These are phyloP conservation scores for Puccinia coronata DNA, from an alignment of 1,284 basidiomycete species.

Conservation along the genomic window DNA sequence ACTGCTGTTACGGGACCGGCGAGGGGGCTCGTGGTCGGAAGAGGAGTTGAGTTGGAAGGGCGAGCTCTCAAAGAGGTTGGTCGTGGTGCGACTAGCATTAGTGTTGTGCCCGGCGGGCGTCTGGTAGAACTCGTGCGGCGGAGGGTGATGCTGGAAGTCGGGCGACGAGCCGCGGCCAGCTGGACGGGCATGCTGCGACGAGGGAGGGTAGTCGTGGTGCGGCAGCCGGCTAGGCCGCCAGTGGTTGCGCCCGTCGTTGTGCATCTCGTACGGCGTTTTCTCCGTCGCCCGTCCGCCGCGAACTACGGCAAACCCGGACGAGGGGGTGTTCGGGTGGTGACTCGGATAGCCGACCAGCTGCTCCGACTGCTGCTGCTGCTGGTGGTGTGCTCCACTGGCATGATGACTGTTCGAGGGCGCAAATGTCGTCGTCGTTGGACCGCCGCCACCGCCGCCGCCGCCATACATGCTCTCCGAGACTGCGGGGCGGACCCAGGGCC, in stretches of 20 bases:
- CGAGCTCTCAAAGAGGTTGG: slow-evolving; percentile 26
- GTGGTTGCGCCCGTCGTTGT: slow-evolving; percentile 38
- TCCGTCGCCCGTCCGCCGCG: slow-evolving; percentile 58
- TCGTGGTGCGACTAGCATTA: slow-evolving; percentile 24
- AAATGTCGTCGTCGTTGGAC: no score
- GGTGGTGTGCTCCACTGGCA: no score
- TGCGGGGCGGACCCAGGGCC: slow-evolving; percentile 27
- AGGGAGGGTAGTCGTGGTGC: slow-evolving; percentile 26
- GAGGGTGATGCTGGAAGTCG: background rate
- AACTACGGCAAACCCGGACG: slow-evolving; percentile 58
- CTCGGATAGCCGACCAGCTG: slow-evolving; percentile 21
- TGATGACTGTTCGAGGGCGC: no score
- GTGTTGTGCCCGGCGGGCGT: no score
- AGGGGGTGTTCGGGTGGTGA: slow-evolving; percentile 44
- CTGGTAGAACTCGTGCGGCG: background rate
- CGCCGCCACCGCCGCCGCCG: no score
- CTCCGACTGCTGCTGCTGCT: no score
- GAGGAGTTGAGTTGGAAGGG: background rate
- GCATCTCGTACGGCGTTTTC: slow-evolving; percentile 54
- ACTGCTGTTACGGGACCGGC: no score
- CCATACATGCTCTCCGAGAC: background rate
- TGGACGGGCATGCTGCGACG: background rate
- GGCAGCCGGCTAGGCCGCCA: background rate
- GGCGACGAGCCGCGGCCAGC: no score
- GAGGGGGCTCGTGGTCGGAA: background rate